Base-by-base conservation (phyloP, 2,329 filamentous ascomycete genomes). In the Aspergillus felis region DNA sequence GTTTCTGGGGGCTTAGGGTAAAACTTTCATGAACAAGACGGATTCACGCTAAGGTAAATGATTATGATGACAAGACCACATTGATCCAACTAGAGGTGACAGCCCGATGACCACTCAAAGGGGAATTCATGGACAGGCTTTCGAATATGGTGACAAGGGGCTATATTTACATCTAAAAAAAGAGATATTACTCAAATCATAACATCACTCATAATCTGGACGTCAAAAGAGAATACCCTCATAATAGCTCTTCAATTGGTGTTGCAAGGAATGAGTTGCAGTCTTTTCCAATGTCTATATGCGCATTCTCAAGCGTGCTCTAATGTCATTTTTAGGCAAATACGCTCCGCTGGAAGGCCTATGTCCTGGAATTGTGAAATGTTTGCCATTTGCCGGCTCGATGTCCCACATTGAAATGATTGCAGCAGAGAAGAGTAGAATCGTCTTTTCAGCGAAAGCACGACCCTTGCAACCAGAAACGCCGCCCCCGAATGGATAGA, bases 401-500 rank as follows among this genome's bases (percentile, higher is more conserved):
- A 86, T 78, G 47, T 86, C 80, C 82, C 83, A 87, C 64, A 83
- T 75, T 5, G 77, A 73, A 22, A 86, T 65, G 24, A 86, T 76
- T 1, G 79, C 77, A 17, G 82, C 82, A 1, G 78, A 76, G 48
- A 83, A 79, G 25, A 78, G 69, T 47, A 86, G 62, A 20, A 79
- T 76, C 64, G 81, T 76, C 50, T 78, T 74, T 63, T 83, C 78
- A 2, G 79, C 81, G 58, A 84, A 81, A 1, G 71, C 69, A 12
- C 79, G 73, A 3, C 80, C 80, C 66, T 82, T 82, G 59, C 80
- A 82, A 62, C 80, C 79, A 22, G 73, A 71, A 27, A 72, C 59
- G 4, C 80, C 82, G 8, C 76, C 78, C n/a, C 79, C 79, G 65
- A 79, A 82, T 1, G 80, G 77, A 41, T 75, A 68, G 46, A 83